These are phyloP conservation scores for Aspergillus glaucus DNA, from an alignment of 2,329 filamentous ascomycete genomes.

Conservation along the genomic window DNA sequence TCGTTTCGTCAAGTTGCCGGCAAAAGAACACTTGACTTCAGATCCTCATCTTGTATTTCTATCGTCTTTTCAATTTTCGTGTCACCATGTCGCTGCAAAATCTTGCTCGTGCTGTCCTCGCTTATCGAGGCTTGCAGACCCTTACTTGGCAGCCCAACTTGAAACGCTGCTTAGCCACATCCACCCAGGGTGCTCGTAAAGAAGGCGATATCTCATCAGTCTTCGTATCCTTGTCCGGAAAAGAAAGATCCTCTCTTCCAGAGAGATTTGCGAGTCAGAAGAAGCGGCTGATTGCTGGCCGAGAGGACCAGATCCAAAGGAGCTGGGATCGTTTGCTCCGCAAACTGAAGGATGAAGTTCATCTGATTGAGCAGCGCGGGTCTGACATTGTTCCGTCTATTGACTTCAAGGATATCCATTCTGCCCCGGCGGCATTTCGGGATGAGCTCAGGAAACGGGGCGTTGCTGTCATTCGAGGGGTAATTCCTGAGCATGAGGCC, in stretches of 20 bases:
- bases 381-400: conserved; percentile 5
- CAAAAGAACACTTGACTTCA: no score
- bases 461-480: conserved; percentile 8
- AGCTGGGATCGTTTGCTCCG: conserved; percentile 5
- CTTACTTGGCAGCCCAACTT: background rate
- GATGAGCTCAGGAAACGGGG: conserved; percentile 2
- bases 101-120: background rate
- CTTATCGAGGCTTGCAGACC: background rate
- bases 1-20: no score
- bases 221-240: conserved; percentile 8
- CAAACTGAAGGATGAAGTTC: conserved; percentile 6
- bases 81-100: no score
- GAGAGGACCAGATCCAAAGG: conserved; percentile 6
- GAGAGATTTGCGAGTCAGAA: conserved; percentile 5
- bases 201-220: conserved; percentile 12
- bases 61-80: no score
- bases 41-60: no score
- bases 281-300: conserved; percentile 2
- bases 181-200: background rate
- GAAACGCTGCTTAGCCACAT: background rate
- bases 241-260: conserved; percentile 2
- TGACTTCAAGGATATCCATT: conserved; percentile 3
- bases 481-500: conserved; percentile 1
- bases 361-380: conserved; percentile 3
- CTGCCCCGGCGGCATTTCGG: background rate